Evolutionary conservation across 1,284 basidiomycete species (phyloP).

Genomic region (Ganoderma resinaceum): DNA sequence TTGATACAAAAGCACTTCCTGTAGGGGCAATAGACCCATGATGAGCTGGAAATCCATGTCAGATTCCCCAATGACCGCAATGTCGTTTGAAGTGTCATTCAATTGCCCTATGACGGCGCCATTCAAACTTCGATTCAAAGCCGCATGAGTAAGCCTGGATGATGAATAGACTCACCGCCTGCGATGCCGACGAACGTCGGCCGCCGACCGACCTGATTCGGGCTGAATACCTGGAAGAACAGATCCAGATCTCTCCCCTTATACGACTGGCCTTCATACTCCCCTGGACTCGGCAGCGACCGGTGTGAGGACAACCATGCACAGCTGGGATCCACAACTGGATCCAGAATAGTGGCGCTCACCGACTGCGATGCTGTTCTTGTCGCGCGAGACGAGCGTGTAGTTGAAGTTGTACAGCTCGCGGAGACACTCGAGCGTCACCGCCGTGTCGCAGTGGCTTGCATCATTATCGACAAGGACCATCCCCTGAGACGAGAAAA

Average conservation of each 20-base stretch:
- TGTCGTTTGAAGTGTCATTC: neutral
- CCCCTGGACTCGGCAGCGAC: neutral
- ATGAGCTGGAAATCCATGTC: slow-evolving; percentile 42
- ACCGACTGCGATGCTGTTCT: slow-evolving; percentile 59
- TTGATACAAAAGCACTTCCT: slow-evolving; percentile 52
- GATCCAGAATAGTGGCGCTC: neutral
- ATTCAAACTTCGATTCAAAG: neutral
- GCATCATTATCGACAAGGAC: slow-evolving; percentile 11
- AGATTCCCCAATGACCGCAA: slow-evolving; percentile 55
- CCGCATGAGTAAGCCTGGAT: neutral
- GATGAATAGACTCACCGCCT: slow-evolving; percentile 47
- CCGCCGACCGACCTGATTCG: slow-evolving; percentile 41
- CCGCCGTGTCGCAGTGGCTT: slow-evolving; percentile 44
- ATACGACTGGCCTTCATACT: slow-evolving; percentile 1
- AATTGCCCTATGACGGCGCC: neutral
- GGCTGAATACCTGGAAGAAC: slow-evolving; percentile 47
- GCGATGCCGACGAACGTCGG: slow-evolving; percentile 44
- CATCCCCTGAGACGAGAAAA: slow-evolving; percentile 40
- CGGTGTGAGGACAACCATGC: slow-evolving; percentile 43
- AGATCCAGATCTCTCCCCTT: slow-evolving; percentile 45
- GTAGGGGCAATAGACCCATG: slow-evolving; percentile 33
- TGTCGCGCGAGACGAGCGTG: slow-evolving; percentile 47
- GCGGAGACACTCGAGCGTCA: slow-evolving; percentile 61
- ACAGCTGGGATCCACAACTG: too few species aligned
- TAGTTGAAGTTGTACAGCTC: slow-evolving; percentile 60